Conservation (phyloP, 2,329 filamentous ascomycete species). For the Fusarium clavum region DNA sequence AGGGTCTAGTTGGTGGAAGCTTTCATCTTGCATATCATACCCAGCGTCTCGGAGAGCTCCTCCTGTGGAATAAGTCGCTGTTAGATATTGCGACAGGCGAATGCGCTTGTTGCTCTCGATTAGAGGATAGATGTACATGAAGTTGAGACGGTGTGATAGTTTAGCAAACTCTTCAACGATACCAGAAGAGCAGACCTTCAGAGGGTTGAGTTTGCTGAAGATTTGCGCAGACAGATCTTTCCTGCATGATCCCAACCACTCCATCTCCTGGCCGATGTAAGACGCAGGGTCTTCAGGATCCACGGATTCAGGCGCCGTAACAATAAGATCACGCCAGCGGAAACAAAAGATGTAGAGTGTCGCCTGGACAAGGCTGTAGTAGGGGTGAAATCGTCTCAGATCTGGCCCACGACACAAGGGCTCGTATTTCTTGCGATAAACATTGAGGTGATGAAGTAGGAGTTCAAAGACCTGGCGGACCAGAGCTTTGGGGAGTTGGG, state of each 20-base stretch:
- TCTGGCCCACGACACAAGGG: conserved; percentile 84
- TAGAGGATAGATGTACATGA: conserved; percentile 89
- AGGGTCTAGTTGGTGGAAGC: conserved; percentile 86
- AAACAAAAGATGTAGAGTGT: conserved; percentile 97
- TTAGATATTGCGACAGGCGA: conserved; percentile 77
- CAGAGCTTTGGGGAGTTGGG: conserved; percentile 78
- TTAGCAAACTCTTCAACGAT: conserved; percentile 94
- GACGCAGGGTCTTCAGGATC: conserved; percentile 72
- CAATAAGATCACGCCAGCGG: conserved; percentile 90
- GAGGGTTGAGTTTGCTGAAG: conserved; percentile 89
- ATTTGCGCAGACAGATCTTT: conserved; percentile 82
- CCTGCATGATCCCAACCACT: conserved; percentile 80
- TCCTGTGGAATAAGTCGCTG: conserved; percentile 66
- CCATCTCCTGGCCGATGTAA: conserved; percentile 76
- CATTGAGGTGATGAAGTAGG: conserved; percentile 80
- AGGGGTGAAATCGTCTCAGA: conserved; percentile 82
- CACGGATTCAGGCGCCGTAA: conserved; percentile 68
- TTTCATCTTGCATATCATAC: conserved; percentile 71
- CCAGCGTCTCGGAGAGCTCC: conserved; percentile 64
- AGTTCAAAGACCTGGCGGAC: conserved; percentile 87
- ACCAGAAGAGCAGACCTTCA: conserved; percentile 91
- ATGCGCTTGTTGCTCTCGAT: conserved; percentile 94
- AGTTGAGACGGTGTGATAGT: conserved; percentile 84
- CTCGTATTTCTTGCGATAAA: conserved; percentile 79
- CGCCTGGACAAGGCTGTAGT: conserved; percentile 90